Percentiles rank a stretch among this genome's conserved stretches.
phyloP scores from a whole-genome alignment of 2,329 filamentous ascomycete species.

The Ophiostoma ulmi region DNA sequence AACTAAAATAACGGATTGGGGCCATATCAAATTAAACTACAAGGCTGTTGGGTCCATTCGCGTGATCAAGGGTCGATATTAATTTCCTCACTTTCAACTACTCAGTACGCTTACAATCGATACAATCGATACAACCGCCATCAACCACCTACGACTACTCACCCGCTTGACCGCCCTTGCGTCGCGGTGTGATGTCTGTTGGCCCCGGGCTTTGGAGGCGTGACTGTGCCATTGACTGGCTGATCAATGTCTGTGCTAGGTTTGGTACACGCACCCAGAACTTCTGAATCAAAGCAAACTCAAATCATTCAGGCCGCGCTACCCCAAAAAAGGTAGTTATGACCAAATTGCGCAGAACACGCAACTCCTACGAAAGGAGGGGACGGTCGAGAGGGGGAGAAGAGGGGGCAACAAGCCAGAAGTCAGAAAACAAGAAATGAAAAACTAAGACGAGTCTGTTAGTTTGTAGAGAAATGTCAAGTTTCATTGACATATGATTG shows the following conservation, averaged over 20 bases:
- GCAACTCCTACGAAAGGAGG: neutral
- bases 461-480: neutral
- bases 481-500: conserved; percentile 1
- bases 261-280: neutral
- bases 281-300: neutral
- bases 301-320: neutral
- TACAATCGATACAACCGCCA: neutral
- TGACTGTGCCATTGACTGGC: neutral
- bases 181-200: neutral
- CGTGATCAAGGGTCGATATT: neutral
- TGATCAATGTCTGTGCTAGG: neutral
- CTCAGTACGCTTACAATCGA: too few relatives aligned
- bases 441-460: neutral
- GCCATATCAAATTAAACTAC: neutral
- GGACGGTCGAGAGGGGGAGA: neutral
- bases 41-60: neutral
- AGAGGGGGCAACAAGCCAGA: neutral
- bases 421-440: neutral
- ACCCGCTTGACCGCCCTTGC: conserved; percentile 12
- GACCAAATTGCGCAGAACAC: neutral
- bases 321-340: neutral
- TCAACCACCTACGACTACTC: neutral
- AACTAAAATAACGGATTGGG: neutral
- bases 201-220: neutral
- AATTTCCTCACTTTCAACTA: neutral